Conservation (phyloP, 306 rosid genomes). For the Arachis stenosperma region DNA sequence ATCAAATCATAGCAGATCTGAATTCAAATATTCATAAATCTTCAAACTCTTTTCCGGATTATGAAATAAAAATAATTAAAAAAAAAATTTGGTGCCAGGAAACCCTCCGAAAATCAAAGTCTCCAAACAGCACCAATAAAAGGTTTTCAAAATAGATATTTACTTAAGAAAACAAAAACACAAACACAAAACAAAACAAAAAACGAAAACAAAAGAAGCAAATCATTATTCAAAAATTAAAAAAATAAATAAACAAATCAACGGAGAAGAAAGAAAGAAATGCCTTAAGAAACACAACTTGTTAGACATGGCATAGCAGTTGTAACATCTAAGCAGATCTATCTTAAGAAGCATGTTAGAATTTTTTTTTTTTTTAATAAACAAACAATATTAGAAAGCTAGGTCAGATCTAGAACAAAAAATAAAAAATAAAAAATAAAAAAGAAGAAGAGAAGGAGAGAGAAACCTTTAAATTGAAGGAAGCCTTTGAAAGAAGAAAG, state of each 20-base stretch:
- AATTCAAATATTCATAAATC: slow-evolving; percentile 8
- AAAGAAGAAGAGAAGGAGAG: slow-evolving; percentile 15
- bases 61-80: background rate
- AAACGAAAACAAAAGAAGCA: background rate
- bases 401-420: slow-evolving; percentile 37
- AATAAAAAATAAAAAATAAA: background rate
- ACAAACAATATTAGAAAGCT: background rate
- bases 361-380: background rate
- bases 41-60: slow-evolving; percentile 6
- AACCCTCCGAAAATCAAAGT: slow-evolving; percentile 11
- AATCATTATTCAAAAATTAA: background rate
- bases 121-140: background rate
- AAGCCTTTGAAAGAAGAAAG: slow-evolving; percentile 21
- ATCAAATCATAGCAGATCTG: slow-evolving; percentile 53
- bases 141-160: slow-evolving; percentile 20
- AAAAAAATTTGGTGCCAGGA: background rate
- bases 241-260: background rate
- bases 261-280: background rate
- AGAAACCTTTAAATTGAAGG: slow-evolving; percentile 36
- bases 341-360: slow-evolving; percentile 7
- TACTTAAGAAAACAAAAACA: background rate
- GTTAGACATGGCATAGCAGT: background rate
- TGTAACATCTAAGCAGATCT: slow-evolving; percentile 40
- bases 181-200: too few species aligned
- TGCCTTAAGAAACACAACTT: background rate